Percentiles rank a stretch among this genome's conserved stretches.
phyloP scores from a whole-genome alignment of 2,329 filamentous ascomycete genomes.

The Sarocladium oryzae region DNA sequence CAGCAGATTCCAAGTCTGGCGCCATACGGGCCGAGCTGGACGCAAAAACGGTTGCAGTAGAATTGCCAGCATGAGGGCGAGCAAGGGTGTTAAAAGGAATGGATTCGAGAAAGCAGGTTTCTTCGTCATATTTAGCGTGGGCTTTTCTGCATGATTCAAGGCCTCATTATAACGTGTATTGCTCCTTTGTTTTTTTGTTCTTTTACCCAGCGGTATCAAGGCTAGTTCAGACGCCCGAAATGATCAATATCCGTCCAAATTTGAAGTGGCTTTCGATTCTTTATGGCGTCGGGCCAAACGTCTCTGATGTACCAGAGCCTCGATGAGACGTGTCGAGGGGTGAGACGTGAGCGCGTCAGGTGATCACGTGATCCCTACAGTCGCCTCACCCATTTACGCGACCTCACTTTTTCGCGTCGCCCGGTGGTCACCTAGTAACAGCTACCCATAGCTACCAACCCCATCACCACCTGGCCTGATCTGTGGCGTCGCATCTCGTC shows the following conservation, averaged over 20 bases:
- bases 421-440: slow-evolving; percentile 12
- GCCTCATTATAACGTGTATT: too few relatives aligned
- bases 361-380: slow-evolving; percentile 28
- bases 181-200: too few relatives aligned
- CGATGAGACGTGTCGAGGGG: not conserved
- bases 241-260: too few relatives aligned
- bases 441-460: slow-evolving; percentile 18
- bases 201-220: too few relatives aligned
- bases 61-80: slow-evolving; percentile 3
- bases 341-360: slow-evolving; percentile 5
- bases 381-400: slow-evolving; percentile 33
- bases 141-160: too few relatives aligned
- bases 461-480: slow-evolving; percentile 20
- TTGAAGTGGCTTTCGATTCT: not conserved
- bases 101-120: too few relatives aligned
- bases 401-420: slow-evolving; percentile 34
- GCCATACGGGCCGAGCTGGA: not conserved
- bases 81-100: not conserved
- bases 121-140: too few relatives aligned
- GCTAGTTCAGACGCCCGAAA: too few relatives aligned
- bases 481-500: slow-evolving; percentile 23
- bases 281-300: not conserved
- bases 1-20: not conserved
- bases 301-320: too few relatives aligned
- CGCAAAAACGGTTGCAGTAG: not conserved